Evolutionary conservation across 1,139 yeast species (phyloP), one percentile per base, ranked within the genome.

Genomic region (Debaryomycetaceae sp.): DNA sequence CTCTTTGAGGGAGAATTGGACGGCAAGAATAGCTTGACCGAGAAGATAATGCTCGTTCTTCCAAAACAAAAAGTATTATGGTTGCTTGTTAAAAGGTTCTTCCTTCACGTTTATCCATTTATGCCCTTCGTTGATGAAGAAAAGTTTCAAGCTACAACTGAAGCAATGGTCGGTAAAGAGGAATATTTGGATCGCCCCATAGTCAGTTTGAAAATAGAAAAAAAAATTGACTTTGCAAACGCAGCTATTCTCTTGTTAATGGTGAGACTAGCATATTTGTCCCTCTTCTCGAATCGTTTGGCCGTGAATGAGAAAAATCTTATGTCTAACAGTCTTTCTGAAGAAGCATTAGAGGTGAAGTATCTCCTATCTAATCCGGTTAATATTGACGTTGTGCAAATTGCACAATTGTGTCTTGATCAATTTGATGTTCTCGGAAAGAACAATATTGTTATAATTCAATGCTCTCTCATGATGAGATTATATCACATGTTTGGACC

Each of bases 401-500:
- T 56, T 31, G 59, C 67, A 0, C 57, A 59, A 35, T 36, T 49
- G 11, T 64, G 69, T 37, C 51, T 64, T 33, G 59, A 59, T 35
- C 65, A 61, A 38, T 63, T 63, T 46, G 34, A 43, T 3, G 35
- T 45, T 6, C 36, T 27, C 24, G 17, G n/a, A 14, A 42, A 29
- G 20, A 39, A 17, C 6, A 44, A 42, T 27, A 24, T 40, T 33
- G 17, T 29, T 3, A 37, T 43, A 8, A 55, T 68, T 24, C 72
- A 66, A 43, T 58, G 62, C 36, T 68, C 73, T 3, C 47, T 78
- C 8, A 59, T 69, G 48, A 65, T 78, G 60, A 62, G 78, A 35
- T 59, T 76, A 14, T 79, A 79, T 49, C 71, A 72, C 34, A 58
- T 62, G 17, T 64, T 56, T 42, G 80, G 81, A 0, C 82, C 82